Base-by-base conservation (phyloP, 2,329 filamentous ascomycete genomes). In the Pestalotiopsis sp. region DNA sequence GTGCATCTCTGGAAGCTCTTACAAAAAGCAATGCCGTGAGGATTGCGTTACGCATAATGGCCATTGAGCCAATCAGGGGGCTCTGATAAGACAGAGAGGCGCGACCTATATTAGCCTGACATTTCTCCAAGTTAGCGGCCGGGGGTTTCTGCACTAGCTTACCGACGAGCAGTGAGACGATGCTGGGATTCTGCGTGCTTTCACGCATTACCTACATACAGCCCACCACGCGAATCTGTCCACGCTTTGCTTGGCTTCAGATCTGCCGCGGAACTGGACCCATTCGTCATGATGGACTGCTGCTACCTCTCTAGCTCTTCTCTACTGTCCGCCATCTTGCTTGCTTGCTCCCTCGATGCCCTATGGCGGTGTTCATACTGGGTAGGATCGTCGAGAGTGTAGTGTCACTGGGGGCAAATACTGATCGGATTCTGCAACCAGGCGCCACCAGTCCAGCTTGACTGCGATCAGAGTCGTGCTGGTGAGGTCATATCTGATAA, bases 21-120 rank as follows among this genome's bases (percentile, higher is more conserved):
- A 66, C 65, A 66, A 62, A 57, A 66, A 66, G 20, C 56, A 61
- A 66, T 66, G 56, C 44, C 39, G 65, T 66, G 56, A 66, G 11
- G 20, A 66, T 66, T 66, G 65, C 58, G 65, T 66, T 55, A 56
- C 57, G 20, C 56, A 52, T 30, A 55, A 52, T 22, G 22, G 10
- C 65, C 9, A 1, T n/a, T 26, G 3, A 3, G 6, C 65, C 57
- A 66, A 66, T 66, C 57, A 66, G 24, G 35, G 22, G 20, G 4
- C 22, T 20, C n/a, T 61, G 65, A 66, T 66, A 66, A 66, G 65
- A 35, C 14, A 13, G n/a, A 20, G 20, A 38, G 11, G 64, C 7
- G n/a, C n/a, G 9, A n/a, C 55, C 55, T 35, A 60, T 39, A 63
- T n/a, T 63, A 63, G 60, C 39, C 17, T 11, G 24, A 35, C 26